These are phyloP conservation scores for Kwoniella dejecticola DNA, from an alignment of 768 basidiomycete species.

Conservation along the genomic window DNA sequence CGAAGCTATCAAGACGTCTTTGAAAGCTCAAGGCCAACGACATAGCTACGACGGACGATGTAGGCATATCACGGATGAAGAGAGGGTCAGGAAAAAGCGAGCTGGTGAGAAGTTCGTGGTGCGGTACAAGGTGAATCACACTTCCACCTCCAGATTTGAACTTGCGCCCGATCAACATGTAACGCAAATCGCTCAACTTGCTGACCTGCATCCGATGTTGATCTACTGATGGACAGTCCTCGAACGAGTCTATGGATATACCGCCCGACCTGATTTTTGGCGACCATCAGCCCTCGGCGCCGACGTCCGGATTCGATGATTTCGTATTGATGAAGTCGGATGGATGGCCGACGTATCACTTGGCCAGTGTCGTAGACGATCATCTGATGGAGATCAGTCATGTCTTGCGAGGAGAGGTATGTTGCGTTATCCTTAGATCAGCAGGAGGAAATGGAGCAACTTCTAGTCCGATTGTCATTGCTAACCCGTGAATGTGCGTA, in stretches of 20 bases:
- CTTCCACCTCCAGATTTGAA: neutral
- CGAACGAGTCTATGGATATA: constrained; percentile 60
- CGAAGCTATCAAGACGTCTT: constrained; percentile 66
- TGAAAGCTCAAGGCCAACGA: constrained; percentile 73
- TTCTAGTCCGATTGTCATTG: no score
- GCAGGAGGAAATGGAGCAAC: no score
- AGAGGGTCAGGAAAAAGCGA: constrained; percentile 70
- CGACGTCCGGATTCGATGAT: constrained; percentile 64
- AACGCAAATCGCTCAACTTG: no score
- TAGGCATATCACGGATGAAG: constrained; percentile 81
- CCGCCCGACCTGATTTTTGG: constrained; percentile 77
- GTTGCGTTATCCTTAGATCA: constrained; percentile 30
- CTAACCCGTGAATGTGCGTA: no score
- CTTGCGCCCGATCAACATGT: no score
- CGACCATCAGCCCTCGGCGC: constrained; percentile 56
- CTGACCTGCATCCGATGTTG: neutral
- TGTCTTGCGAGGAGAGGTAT: constrained; percentile 87
- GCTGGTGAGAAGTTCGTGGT: constrained; percentile 79
- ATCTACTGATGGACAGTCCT: constrained; percentile 26
- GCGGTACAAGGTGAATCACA: constrained; percentile 71
- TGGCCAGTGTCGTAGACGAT: constrained; percentile 95
- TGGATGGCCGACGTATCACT: constrained; percentile 90
- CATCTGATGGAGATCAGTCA: constrained; percentile 95
- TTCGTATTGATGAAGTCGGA: constrained; percentile 91
- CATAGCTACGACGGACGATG: constrained; percentile 85